Base-by-base conservation (phyloP, 83 land plant genomes). In the Thuja plicata region DNA sequence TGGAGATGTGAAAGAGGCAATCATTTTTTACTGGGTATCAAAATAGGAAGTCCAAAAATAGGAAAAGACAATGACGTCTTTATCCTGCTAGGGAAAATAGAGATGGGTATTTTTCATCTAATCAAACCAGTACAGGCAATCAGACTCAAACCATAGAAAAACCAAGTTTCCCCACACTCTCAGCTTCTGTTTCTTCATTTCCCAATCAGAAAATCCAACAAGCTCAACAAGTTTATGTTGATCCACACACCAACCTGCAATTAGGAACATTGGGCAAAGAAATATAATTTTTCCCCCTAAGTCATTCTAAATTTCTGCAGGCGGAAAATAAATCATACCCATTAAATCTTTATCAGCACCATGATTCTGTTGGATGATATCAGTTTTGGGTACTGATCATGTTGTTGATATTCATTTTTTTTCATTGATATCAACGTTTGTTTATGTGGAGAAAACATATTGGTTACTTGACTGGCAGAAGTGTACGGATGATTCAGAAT, bases 11-110 rank as follows among this genome's bases (percentile, higher is more conserved):
- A 94, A 92, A 0, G 99, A 96, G 40, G 95, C 97, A 16, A 97
- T 96, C 37, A 94, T 97, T 37, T 97, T 96, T 90, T 96, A 97
- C 91, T 97, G 99, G 99, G 96, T 97, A n/a, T 89, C 97, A 97
- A 88, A 97, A 97, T 90, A 88, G 95, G 1, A 90, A 96, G 38
- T 95, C 98, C 8, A 73, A 97, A 66, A 92, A 95, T 24, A 94
- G 93, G 92, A 94, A 96, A 76, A 96, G 94, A 57, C 97, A 92
- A 87, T 89, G 96, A 30, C 95, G 93, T 91, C 74, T 95, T 0
- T 91, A 92, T 85, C 89, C 94, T 35, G 90, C 66, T 82, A 88
- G 83, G 35, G 30, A 17, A 13, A 82, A 19, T 43, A 77, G n/a
- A 86, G 54, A 37, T 48, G 1, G 8, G 2, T 9, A 38, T 50